A percentile compares a stretch with the other conserved stretches of the same genome.
Evolutionary conservation across 1,284 basidiomycete species (phyloP).

Genomic region (Trichosporon asahii): DNA sequence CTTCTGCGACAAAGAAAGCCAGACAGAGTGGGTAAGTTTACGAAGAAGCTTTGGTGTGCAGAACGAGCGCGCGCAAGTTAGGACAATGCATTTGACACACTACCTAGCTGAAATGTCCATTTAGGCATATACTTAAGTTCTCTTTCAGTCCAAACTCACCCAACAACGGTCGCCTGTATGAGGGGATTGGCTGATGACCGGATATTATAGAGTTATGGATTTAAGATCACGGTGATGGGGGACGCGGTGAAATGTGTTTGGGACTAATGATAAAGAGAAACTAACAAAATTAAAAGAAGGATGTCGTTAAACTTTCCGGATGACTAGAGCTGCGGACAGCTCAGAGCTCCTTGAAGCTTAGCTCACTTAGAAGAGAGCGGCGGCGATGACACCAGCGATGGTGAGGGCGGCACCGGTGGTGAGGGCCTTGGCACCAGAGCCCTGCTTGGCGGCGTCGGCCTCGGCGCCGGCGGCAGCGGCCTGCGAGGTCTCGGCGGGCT

Average conservation of each 20-base stretch:
- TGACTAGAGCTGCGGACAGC: neutral
- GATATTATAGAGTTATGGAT: conserved; percentile 3
- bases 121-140: conserved; percentile 5
- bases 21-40: too few relatives aligned
- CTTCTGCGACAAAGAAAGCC: neutral
- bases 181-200: neutral
- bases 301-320: neutral
- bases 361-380: conserved; percentile 9
- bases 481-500: neutral
- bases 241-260: conserved; percentile 3
- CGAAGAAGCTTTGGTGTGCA: neutral
- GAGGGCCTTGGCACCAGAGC: neutral
- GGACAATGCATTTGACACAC: conserved; percentile 5
- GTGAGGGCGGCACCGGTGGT: neutral
- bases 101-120: conserved; percentile 1
- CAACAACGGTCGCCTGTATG: conserved; percentile 2
- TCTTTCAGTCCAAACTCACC: conserved; percentile 2
- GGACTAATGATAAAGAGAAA: conserved; percentile 1
- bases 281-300: conserved; percentile 4
- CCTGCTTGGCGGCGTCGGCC: neutral
- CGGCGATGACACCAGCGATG: conserved; percentile 1
- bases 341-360: neutral
- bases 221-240: neutral
- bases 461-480: neutral
- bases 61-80: neutral